These are phyloP conservation scores for Schwanniomyces sp. DNA, from an alignment of 805 yeast species.

Conservation along the genomic window DNA sequence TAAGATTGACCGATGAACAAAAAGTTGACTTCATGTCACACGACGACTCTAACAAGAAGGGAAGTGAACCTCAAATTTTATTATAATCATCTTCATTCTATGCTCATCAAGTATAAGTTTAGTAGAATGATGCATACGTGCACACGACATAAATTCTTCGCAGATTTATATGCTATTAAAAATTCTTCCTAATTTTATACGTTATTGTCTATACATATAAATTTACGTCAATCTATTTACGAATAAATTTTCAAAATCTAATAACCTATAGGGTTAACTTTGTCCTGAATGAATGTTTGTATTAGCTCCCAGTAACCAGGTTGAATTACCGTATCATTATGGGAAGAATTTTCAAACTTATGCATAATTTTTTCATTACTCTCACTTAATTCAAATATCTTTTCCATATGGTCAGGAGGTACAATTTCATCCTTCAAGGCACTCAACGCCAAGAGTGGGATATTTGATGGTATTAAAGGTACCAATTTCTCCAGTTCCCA, in stretches of 20 bases:
- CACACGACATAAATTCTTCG: background rate
- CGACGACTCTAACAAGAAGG: slow-evolving; percentile 48
- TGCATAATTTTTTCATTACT: slow-evolving; percentile 52
- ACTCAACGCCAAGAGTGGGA: slow-evolving; percentile 70
- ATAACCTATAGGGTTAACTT: slow-evolving; percentile 43
- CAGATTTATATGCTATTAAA: background rate
- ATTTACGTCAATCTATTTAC: slow-evolving; percentile 10
- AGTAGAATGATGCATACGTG: background rate
- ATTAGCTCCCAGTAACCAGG: slow-evolving; percentile 77
- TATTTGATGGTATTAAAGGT: slow-evolving; percentile 43
- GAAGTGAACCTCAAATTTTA: slow-evolving; percentile 34
- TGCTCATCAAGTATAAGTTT: background rate
- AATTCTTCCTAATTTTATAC: slow-evolving; percentile 2
- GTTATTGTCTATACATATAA: slow-evolving; percentile 11
- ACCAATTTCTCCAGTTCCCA: slow-evolving; percentile 80
- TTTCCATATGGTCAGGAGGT: slow-evolving; percentile 80
- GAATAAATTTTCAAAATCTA: slow-evolving; percentile 7
- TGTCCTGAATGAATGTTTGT: slow-evolving; percentile 49
- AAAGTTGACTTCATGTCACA: slow-evolving; percentile 79
- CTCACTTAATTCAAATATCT: slow-evolving; percentile 52
- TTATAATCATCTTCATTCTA: slow-evolving; percentile 17
- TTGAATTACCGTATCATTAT: slow-evolving; percentile 80
- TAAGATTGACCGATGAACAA: slow-evolving; percentile 72
- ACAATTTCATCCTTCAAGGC: slow-evolving; percentile 86
- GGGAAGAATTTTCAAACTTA: slow-evolving; percentile 61